Conservation (phyloP, 495 filamentous ascomycete genomes). For the Delitschia confertaspora region DNA sequence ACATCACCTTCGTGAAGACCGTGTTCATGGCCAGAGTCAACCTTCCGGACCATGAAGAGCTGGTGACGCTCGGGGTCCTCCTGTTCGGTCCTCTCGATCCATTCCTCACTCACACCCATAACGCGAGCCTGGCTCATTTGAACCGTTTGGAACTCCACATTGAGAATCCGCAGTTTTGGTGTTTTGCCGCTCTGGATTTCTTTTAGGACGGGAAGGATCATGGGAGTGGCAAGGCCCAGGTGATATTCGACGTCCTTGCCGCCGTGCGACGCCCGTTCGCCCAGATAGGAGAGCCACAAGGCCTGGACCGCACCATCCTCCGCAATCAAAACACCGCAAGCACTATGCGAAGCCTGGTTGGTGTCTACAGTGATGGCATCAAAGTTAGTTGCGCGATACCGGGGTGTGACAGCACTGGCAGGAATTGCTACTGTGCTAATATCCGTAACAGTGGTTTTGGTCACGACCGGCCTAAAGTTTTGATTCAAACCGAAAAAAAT, state of each 20-base stretch:
- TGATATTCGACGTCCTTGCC: constrained; percentile 95
- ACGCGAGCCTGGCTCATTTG: constrained; percentile 97
- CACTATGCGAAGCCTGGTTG: constrained; percentile 78
- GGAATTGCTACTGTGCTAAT: constrained; percentile 97
- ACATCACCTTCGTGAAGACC: constrained; percentile 83
- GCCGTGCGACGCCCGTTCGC: constrained; percentile 67
- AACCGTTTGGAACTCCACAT: constrained; percentile 87
- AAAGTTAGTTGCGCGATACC: constrained; percentile 91
- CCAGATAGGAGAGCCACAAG: constrained; percentile 92
- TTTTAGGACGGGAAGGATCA: constrained; percentile 70
- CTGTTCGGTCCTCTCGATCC: constrained; percentile 79
- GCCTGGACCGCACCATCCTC: constrained; percentile 90
- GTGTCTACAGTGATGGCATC: constrained; percentile 98
- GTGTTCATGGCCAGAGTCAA: constrained; percentile 58
- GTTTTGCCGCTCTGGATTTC: constrained; percentile 71
- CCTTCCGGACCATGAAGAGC: constrained; percentile 96
- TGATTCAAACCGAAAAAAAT: constrained; percentile 97
- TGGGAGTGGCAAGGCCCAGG: constrained; percentile 82
- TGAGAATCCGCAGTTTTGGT: constrained; percentile 79
- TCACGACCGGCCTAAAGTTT: constrained; percentile 84
- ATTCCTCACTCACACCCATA: constrained; percentile 93
- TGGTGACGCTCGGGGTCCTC: constrained; percentile 88
- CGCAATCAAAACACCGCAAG: constrained; percentile 84
- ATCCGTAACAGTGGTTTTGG: constrained; percentile 90
- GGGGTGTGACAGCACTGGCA: constrained; percentile 79